Conservation (phyloP, 805 yeast species). For the Wickerhamomyces hampshirensis region DNA sequence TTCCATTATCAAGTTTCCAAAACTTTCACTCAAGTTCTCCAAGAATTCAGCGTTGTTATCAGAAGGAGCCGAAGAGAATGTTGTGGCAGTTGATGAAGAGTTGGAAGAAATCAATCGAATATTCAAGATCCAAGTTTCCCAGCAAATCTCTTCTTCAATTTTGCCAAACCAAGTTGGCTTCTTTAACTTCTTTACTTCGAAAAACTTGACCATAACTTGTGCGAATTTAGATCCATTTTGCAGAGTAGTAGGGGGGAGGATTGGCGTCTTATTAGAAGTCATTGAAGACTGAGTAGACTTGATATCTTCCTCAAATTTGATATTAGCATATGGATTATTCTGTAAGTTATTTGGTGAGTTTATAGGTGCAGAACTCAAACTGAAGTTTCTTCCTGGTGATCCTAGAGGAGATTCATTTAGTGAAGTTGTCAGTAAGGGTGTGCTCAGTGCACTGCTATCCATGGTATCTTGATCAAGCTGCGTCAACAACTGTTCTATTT, state of each 20-base stretch:
- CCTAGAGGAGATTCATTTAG: slow-evolving; percentile 18
- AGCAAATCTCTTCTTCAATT: slow-evolving; percentile 41
- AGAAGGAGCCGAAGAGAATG: too few relatives aligned
- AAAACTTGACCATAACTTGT: slow-evolving; percentile 34
- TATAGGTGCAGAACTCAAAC: slow-evolving; percentile 5
- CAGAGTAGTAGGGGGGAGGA: slow-evolving; percentile 16
- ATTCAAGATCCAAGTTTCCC: slow-evolving; percentile 70
- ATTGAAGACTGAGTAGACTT: slow-evolving; percentile 4
- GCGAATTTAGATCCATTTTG: slow-evolving; percentile 24
- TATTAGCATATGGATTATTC: slow-evolving; percentile 16
- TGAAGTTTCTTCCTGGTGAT: slow-evolving; percentile 18
- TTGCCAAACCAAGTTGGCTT: slow-evolving; percentile 52
- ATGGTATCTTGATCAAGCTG: slow-evolving; percentile 20
- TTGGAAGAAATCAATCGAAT: slow-evolving; percentile 36
- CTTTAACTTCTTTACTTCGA: slow-evolving; percentile 36
- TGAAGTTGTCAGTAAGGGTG: slow-evolving; percentile 17
- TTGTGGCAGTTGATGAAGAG: slow-evolving; percentile 1
- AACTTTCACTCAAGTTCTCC: slow-evolving; percentile 5
- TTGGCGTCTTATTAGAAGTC: slow-evolving; percentile 10
- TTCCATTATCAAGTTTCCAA: slow-evolving; percentile 22
- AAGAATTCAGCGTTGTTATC: slow-evolving; percentile 2
- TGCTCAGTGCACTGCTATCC: slow-evolving; percentile 8
- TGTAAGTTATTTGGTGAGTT: slow-evolving; percentile 5
- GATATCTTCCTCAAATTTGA: slow-evolving; percentile 14
- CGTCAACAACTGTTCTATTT: slow-evolving; percentile 27